Evolutionary conservation across 2,329 filamentous ascomycete genomes (phyloP), one percentile per base, ranked within the genome.

Genomic region (Clonostachys solani): DNA sequence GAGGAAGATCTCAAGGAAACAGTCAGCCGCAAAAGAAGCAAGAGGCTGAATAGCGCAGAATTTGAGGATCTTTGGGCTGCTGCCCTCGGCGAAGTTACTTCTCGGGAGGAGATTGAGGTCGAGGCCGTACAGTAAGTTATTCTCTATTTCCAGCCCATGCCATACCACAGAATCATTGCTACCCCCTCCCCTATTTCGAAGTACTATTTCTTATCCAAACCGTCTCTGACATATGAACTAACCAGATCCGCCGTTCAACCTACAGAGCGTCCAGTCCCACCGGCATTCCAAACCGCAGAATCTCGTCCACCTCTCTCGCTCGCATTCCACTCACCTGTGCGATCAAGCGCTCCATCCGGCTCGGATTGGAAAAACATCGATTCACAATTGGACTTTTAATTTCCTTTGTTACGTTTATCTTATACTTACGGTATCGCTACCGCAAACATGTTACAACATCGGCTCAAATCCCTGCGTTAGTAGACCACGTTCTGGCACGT

Each of bases 251-350:
- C 80, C 73, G 69, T 80, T 74, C 73, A 80, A 65, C 75, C 84
- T 72, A 83, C 83, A 92, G 89, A 89, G 73, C 78, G 75, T 68
- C 73, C 76, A 67, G 72, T 80, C 76, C 80, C 78, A 71, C 70
- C 72, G 67, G 74, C 77, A 70, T 83, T 82, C 61, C 75, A 74
- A 65, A 66, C 68, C 72, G 75, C 75, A 73, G 73, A 67, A 81
- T 96, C 78, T 81, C 83, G 70, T 92, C 87, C 72, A 87, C 81
- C 76, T 95, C 89, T 77, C 87, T 95, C 85, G 87, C 92, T 80
- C 81, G 87, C 69, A 79, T 97, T 86, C 81, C 92, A 73, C 77
- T 96, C 86, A 65, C 73, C 74, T 96, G 89, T 71, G 81, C 87
- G 69, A 59, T 90, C 85, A 81, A 81, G 67, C 79, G 88, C 74